A percentile compares a stretch with the other conserved stretches of the same genome.
Evolutionary conservation across 176 grass and related monocot species (phyloP).

Genomic region (Tuctoria greenei): DNA sequence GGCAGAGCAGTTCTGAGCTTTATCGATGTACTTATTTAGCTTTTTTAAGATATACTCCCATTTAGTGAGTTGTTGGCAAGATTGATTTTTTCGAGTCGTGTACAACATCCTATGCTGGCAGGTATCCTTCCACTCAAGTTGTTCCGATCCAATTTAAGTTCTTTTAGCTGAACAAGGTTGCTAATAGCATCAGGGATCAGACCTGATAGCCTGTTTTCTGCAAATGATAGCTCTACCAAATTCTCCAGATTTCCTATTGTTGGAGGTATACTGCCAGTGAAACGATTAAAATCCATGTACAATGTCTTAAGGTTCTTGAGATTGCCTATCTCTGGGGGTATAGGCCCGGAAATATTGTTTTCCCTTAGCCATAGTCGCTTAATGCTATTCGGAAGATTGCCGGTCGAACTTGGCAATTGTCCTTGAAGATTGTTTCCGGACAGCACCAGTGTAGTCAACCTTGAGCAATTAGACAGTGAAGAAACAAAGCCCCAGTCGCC

Average conservation of each 20-base stretch:
- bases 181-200: conserved; percentile 36
- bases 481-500: conserved; percentile 42
- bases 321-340: conserved; percentile 37
- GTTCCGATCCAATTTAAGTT: conserved; percentile 30
- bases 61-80: not conserved
- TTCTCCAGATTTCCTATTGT: conserved; percentile 35
- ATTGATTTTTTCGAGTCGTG: not conserved
- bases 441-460: conserved; percentile 20
- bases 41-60: not conserved
- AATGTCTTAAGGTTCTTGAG: conserved; percentile 29
- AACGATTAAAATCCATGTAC: conserved; percentile 38
- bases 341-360: conserved; percentile 34
- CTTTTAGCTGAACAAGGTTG: conserved; percentile 33
- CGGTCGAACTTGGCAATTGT: conserved; percentile 26
- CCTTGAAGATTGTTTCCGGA: conserved; percentile 32
- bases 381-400: conserved; percentile 29
- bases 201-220: conserved; percentile 43
- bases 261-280: conserved; percentile 43
- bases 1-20: too few species aligned
- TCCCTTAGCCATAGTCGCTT: conserved; percentile 23
- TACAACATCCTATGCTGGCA: too few species aligned
- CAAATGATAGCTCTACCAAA: conserved; percentile 29
- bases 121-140: not conserved
- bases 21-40: too few species aligned
- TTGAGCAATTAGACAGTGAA: conserved; percentile 38